Evolutionary conservation across 306 rosid genomes (phyloP).

Genomic region (Quercus gilva): DNA sequence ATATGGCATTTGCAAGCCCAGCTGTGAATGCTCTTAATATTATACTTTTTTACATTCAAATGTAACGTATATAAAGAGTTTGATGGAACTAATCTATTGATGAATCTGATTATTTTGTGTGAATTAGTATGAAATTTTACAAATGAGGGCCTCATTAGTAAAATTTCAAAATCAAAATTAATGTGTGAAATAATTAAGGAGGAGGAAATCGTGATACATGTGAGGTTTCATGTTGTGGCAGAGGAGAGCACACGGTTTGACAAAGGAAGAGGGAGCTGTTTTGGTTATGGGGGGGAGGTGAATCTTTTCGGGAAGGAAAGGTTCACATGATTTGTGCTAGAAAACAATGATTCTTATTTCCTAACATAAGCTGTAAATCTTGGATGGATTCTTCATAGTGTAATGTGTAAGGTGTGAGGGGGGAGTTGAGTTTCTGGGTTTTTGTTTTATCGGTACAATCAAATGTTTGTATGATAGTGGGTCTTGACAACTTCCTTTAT

Average conservation of each 20-base stretch:
- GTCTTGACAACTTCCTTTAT: neutral
- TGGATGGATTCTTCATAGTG: slow-evolving; percentile 10
- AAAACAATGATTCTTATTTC: slow-evolving; percentile 24
- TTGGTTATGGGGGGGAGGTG: neutral
- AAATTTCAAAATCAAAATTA: no score
- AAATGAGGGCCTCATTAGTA: no score
- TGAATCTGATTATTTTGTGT: no score
- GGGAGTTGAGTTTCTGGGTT: slow-evolving; percentile 7
- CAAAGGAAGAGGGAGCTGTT: neutral
- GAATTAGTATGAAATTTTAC: no score
- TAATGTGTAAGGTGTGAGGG: neutral
- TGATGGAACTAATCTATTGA: no score
- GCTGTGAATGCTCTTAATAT: no score
- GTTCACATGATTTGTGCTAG: slow-evolving; percentile 29
- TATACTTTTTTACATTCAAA: no score
- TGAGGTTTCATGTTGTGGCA: no score
- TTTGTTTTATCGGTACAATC: slow-evolving; percentile 12
- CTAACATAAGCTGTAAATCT: slow-evolving; percentile 9
- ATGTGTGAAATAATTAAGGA: no score
- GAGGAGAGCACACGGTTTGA: neutral
- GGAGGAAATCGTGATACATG: no score
- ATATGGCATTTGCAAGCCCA: no score
- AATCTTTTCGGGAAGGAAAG: slow-evolving; percentile 19
- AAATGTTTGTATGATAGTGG: slow-evolving; percentile 6
- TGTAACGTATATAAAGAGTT: no score